These are phyloP conservation scores for Magnusiomyces fungicola DNA, from an alignment of 1,139 yeast genomes.

Conservation along the genomic window DNA sequence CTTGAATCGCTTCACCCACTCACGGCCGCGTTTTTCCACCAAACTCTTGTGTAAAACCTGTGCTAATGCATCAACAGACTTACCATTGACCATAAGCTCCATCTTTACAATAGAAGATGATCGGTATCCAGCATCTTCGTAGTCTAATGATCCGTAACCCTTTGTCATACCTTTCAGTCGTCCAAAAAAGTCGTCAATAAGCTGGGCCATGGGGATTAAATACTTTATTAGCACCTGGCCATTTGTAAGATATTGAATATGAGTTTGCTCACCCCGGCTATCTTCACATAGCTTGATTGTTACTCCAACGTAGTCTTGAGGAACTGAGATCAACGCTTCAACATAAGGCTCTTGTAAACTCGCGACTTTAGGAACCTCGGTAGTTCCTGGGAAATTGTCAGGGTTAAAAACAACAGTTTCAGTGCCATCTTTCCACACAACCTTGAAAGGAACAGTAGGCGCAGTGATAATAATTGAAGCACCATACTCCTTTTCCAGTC, in stretches of 20 bases:
- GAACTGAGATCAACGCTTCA: conserved; percentile 84
- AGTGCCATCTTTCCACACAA: conserved; percentile 54
- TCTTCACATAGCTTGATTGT: conserved; percentile 82
- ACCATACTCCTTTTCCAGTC: conserved; percentile 90
- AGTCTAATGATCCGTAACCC: conserved; percentile 92
- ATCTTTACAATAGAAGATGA: conserved; percentile 77
- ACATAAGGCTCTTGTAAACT: conserved; percentile 81
- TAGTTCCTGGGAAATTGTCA: conserved; percentile 73
- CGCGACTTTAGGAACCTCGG: conserved; percentile 39
- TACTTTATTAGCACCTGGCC: conserved; percentile 80
- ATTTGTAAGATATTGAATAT: conserved; percentile 66
- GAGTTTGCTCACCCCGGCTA: conserved; percentile 77
- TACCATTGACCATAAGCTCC: conserved; percentile 85
- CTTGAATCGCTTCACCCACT: conserved; percentile 76
- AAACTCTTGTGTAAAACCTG: conserved; percentile 82
- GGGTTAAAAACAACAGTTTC: conserved; percentile 75
- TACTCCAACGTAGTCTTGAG: conserved; percentile 78
- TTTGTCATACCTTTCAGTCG: conserved; percentile 81
- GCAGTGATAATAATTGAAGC: conserved; percentile 88
- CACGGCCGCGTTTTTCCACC: conserved; percentile 63
- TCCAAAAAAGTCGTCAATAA: conserved; percentile 93
- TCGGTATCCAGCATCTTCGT: conserved; percentile 85
- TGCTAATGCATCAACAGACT: conserved; percentile 85
- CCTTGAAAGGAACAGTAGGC: conserved; percentile 90
- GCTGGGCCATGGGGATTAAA: conserved; percentile 75